Evolutionary conservation across 371 early-diverging fungal genomes (phyloP).

Genomic region (Mortierella sp.): DNA sequence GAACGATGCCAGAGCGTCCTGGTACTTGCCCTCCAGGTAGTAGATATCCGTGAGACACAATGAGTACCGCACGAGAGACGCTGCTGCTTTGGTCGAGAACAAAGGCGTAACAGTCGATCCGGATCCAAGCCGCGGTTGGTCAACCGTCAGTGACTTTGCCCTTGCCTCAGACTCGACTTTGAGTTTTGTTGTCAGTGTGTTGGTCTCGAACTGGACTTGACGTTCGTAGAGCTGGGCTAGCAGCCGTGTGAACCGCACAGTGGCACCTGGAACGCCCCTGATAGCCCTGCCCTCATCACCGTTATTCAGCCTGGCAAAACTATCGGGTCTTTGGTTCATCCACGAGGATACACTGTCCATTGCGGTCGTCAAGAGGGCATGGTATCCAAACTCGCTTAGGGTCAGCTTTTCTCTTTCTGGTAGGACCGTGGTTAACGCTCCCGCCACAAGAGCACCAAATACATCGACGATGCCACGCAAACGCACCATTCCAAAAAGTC

Average conservation of each 20-base stretch:
- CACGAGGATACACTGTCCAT: conserved; percentile 51
- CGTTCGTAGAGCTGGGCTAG: conserved; percentile 36
- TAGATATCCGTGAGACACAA: conserved; percentile 50
- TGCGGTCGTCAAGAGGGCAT: conserved; percentile 49
- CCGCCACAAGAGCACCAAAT: conserved; percentile 46
- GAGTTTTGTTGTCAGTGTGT: conserved; percentile 19
- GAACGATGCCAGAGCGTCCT: conserved; percentile 43
- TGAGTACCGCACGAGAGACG: conserved; percentile 29
- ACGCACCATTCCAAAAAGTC: conserved; percentile 28
- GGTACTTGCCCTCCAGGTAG: conserved; percentile 37
- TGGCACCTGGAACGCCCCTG: conserved; percentile 21
- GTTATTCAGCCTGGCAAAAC: conserved; percentile 40
- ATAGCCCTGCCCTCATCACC: conserved; percentile 32
- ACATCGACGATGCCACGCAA: conserved; percentile 46
- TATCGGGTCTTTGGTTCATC: conserved; percentile 38
- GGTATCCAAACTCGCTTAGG: conserved; percentile 51
- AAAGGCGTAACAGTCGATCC: neutral
- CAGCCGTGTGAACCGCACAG: conserved; percentile 24
- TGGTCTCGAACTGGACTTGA: conserved; percentile 35
- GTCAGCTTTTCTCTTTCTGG: conserved; percentile 41
- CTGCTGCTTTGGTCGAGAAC: conserved; percentile 23
- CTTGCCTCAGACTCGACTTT: conserved; percentile 14
- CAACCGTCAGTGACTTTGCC: neutral
- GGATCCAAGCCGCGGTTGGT: neutral
- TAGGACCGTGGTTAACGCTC: conserved; percentile 39